Evolutionary conservation across 345 rosid species (phyloP).

Genomic region (thale cress (Arabidopsis thaliana)): TAIR10.1 NC_003074.8:5048001-5048500

Average conservation of each 20-base stretch:
- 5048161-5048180: constrained; percentile 83
- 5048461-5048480: constrained; percentile 86
- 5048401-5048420: constrained; percentile 80
- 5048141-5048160: constrained; percentile 66
- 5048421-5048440: constrained; percentile 72
- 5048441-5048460: constrained; percentile 92
- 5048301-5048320: not conserved
- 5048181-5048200: constrained; percentile 78
- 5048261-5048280: constrained; percentile 32
- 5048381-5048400: constrained; percentile 69
- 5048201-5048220: constrained; percentile 92
- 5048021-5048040: not conserved
- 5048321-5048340: not conserved
- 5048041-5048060: not conserved
- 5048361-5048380: constrained; percentile 87
- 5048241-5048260: constrained; percentile 79
- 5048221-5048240: constrained; percentile 93
- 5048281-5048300: not conserved
- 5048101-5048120: constrained; percentile 86
- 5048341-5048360: constrained; percentile 70
- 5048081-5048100: constrained; percentile 6
- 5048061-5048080: not conserved
- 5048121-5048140: constrained; percentile 76
- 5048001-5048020: not conserved
- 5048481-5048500: constrained; percentile 72